Conservation (phyloP, 257 asterid species). For the Solanum virginianum region DNA sequence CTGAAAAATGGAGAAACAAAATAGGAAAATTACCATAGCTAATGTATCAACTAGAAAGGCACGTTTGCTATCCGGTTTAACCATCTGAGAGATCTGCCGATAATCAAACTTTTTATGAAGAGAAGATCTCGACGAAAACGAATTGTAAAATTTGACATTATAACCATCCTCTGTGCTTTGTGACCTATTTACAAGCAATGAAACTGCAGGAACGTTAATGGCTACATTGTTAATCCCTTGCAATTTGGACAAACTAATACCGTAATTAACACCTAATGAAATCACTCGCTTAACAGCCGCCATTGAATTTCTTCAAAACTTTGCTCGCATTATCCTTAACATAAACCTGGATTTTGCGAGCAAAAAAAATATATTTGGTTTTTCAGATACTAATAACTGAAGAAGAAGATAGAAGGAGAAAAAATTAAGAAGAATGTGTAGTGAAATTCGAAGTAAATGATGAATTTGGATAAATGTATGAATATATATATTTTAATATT, state of each 20-base stretch:
- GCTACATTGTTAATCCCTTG: constrained; percentile 8
- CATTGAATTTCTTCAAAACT: background rate
- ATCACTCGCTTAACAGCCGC: constrained; percentile 18
- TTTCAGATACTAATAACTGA: background rate
- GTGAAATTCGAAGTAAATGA: background rate
- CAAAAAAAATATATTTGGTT: background rate
- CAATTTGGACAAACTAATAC: constrained; percentile 10
- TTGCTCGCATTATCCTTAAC: background rate
- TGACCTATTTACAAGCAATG: background rate
- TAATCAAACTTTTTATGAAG: constrained; percentile 6
- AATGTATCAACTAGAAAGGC: constrained; percentile 46
- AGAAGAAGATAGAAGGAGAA: background rate
- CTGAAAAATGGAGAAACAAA: background rate
- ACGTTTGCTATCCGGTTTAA: constrained; percentile 22
- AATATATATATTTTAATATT: background rate
- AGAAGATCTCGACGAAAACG: constrained; percentile 13
- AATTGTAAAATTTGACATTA: constrained; percentile 9
- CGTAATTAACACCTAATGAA: constrained; percentile 12
- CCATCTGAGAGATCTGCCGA: constrained; percentile 42
- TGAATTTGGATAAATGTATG: background rate
- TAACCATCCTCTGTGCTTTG: background rate
- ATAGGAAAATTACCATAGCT: constrained; percentile 27
- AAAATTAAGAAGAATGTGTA: background rate
- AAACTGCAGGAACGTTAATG: background rate
- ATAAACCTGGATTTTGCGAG: background rate